phyloP scores from a whole-genome alignment of 2,329 filamentous ascomycete species.

The Claviceps cyperi region DNA sequence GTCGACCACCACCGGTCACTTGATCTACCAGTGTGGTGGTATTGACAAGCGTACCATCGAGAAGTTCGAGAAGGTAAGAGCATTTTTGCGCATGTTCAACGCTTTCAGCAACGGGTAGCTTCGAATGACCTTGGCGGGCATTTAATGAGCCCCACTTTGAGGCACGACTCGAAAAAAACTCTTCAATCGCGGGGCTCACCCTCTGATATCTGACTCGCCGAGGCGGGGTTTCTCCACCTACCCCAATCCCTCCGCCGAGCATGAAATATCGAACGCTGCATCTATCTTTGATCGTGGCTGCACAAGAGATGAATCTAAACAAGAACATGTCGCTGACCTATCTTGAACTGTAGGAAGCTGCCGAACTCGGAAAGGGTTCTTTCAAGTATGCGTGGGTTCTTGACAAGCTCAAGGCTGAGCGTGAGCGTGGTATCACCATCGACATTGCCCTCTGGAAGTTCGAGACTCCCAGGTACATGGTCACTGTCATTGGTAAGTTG shows the following conservation, averaged over 20 bases:
- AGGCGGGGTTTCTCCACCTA: no score
- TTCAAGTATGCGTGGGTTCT: slow-evolving; percentile 99
- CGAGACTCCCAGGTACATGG: slow-evolving; percentile 94
- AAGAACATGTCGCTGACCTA: not conserved
- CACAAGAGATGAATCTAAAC: no score
- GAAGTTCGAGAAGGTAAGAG: slow-evolving; percentile 99
- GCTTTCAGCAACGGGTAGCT: no score
- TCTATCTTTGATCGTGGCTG: not conserved
- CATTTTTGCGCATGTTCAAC: no score
- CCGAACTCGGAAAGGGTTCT: slow-evolving; percentile 98
- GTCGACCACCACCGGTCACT: slow-evolving; percentile 85
- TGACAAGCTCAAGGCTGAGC: slow-evolving; percentile 98
- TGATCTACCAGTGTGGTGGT: slow-evolving; percentile 99
- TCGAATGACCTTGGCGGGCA: no score
- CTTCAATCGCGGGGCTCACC: no score
- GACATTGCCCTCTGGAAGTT: slow-evolving; percentile 99
- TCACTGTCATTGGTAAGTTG: slow-evolving; percentile 78
- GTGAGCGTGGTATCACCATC: slow-evolving; percentile 99
- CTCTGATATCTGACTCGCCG: no score
- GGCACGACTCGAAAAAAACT: no score
- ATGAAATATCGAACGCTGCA: not conserved
- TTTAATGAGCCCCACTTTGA: no score
- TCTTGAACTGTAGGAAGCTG: slow-evolving; percentile 61
- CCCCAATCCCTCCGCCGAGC: no score
- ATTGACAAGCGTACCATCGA: slow-evolving; percentile 99